Evolutionary conservation across 1,284 basidiomycete genomes (phyloP).

Genomic region (Exsudoporus floridanus): DNA sequence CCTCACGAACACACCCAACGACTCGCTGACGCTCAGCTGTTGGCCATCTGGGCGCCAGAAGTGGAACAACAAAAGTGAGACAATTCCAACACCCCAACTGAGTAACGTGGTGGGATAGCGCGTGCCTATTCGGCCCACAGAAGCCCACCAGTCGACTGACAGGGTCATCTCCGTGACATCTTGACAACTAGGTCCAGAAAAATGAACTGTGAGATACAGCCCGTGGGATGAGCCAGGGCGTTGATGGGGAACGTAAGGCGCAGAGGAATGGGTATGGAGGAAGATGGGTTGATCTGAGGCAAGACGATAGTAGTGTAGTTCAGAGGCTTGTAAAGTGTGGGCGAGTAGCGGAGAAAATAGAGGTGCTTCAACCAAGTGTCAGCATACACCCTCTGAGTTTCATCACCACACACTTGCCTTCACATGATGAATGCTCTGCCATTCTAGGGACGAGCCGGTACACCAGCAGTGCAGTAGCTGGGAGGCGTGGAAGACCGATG

Average conservation of each 20-base stretch:
- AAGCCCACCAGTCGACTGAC: constrained; percentile 65
- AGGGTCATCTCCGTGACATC: constrained; percentile 47
- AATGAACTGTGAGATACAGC: constrained; percentile 57
- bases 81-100: constrained; percentile 70
- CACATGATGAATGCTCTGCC: constrained; percentile 22
- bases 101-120: constrained; percentile 72
- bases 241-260: constrained; percentile 55
- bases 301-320: constrained; percentile 72
- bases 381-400: neutral
- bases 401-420: constrained; percentile 14
- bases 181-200: constrained; percentile 51
- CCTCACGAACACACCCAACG: constrained; percentile 46
- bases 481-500: constrained; percentile 48
- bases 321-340: constrained; percentile 55
- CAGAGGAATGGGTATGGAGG: constrained; percentile 71
- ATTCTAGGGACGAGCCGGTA: constrained; percentile 49
- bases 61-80: constrained; percentile 53
- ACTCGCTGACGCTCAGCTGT: constrained; percentile 47
- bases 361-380: constrained; percentile 37
- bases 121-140: constrained; percentile 63
- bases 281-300: constrained; percentile 42
- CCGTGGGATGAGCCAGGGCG: constrained; percentile 35
- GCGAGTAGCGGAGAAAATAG: constrained; percentile 57
- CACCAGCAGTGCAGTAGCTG: constrained; percentile 60
- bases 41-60: constrained; percentile 42